Percentiles rank a stretch among this genome's conserved stretches.
Evolutionary conservation across 169 alveolate species (phyloP).

Genomic region (Cryptosporidium parvum): DNA sequence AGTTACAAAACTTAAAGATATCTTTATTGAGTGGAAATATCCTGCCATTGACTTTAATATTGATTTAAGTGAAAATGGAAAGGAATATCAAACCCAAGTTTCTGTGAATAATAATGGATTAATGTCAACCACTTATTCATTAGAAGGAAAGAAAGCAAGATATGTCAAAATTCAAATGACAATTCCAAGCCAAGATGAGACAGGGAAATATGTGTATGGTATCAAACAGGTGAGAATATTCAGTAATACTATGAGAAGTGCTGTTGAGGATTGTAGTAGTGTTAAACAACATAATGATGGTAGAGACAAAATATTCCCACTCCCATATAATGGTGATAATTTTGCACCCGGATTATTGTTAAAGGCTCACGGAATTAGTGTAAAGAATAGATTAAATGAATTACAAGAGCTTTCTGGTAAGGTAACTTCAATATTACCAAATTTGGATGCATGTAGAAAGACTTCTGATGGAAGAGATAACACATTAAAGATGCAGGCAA

Average conservation of each 20-base stretch:
- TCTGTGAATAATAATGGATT: conserved; percentile 47
- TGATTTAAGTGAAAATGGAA: conserved; percentile 57
- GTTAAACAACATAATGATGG: conserved; percentile 52
- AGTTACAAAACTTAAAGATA: conserved; percentile 50
- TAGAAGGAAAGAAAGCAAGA: conserved; percentile 72
- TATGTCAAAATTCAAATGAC: conserved; percentile 32
- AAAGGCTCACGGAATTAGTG: conserved; percentile 56
- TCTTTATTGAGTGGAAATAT: conserved; percentile 67
- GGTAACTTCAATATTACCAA: conserved; percentile 39
- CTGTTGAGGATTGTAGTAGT: conserved; percentile 45
- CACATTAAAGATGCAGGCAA: conserved; percentile 51
- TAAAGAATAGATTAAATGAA: conserved; percentile 44
- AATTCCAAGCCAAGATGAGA: conserved; percentile 20
- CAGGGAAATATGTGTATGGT: conserved; percentile 50
- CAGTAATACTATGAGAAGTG: conserved; percentile 71
- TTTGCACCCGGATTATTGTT: conserved; percentile 63
- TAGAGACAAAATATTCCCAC: conserved; percentile 66
- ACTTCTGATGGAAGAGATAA: conserved; percentile 65
- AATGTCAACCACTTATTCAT: conserved; percentile 38
- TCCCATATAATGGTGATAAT: conserved; percentile 54
- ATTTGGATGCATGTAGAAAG: conserved; percentile 64
- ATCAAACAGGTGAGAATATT: conserved; percentile 61
- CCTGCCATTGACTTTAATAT: conserved; percentile 57
- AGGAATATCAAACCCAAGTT: conserved; percentile 8
- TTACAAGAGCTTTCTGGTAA: conserved; percentile 66